These are phyloP conservation scores for Globisporangium barbulae DNA, from an alignment of 352 stramenopile genomes.

Conservation along the genomic window DNA sequence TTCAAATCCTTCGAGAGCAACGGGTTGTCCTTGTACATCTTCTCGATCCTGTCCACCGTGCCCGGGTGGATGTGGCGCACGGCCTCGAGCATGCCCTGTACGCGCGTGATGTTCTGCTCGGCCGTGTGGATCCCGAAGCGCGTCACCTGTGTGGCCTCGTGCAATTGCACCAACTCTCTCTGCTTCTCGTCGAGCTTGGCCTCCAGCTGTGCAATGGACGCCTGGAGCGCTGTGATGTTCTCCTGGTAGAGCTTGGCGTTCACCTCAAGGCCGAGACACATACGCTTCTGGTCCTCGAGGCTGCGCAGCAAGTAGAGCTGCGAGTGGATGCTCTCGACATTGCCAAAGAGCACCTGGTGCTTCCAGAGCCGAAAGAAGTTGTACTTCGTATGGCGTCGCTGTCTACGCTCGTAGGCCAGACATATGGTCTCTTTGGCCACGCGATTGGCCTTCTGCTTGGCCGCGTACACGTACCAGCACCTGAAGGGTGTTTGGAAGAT, in stretches of 20 bases:
- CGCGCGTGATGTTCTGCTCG: conserved; percentile 66
- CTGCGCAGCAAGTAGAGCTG: conserved; percentile 57
- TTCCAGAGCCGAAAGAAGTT: conserved; percentile 82
- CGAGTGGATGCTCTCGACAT: conserved; percentile 63
- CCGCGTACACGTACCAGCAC: conserved; percentile 56
- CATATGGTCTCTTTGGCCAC: conserved; percentile 62
- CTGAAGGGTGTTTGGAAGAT: conserved; percentile 76
- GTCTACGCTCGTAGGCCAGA: conserved; percentile 58
- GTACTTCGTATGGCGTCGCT: conserved; percentile 66
- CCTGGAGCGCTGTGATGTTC: conserved; percentile 57
- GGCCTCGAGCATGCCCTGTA: conserved; percentile 71
- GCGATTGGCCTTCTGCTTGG: conserved; percentile 32
- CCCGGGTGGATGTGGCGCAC: conserved; percentile 66
- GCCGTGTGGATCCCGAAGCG: conserved; percentile 69
- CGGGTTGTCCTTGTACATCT: conserved; percentile 59
- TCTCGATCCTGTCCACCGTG: conserved; percentile 62
- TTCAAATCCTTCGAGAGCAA: conserved; percentile 63
- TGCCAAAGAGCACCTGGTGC: conserved; percentile 70
- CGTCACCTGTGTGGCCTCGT: conserved; percentile 58
- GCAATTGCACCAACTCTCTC: conserved; percentile 49
- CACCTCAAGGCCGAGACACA: conserved; percentile 58
- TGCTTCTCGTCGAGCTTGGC: conserved; percentile 60
- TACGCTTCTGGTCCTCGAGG: conserved; percentile 76
- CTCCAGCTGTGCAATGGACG: conserved; percentile 54
- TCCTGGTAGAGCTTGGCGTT: conserved; percentile 59